phyloP scores from a whole-genome alignment of 352 stramenopile species.

The Hyaloperonospora brassicae region DNA sequence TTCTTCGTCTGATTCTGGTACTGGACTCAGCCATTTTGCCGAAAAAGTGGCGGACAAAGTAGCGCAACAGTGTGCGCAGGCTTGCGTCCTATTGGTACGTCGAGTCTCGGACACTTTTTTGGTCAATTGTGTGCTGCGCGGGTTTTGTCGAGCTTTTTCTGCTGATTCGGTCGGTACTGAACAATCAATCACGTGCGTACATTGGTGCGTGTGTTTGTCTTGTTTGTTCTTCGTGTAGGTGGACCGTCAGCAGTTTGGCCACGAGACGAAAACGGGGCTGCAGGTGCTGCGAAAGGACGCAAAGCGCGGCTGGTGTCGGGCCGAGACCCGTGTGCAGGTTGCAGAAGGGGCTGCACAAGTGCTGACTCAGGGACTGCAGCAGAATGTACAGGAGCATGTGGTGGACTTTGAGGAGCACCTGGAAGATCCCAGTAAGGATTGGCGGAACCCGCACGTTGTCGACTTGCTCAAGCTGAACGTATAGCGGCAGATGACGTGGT shows the following conservation, averaged over 20 bases:
- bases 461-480: slow-evolving; percentile 70
- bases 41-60: slow-evolving; percentile 67
- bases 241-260: slow-evolving; percentile 51
- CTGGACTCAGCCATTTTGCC: slow-evolving; percentile 39
- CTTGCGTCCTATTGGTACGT: slow-evolving; percentile 53
- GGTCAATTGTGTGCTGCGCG: too few species aligned
- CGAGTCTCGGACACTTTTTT: background rate
- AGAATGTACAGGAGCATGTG: slow-evolving; percentile 40
- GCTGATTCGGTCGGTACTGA: too few species aligned
- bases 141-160: too few species aligned
- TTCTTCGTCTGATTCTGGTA: slow-evolving; percentile 23
- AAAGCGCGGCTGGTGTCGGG: slow-evolving; percentile 64
- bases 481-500: slow-evolving; percentile 21
- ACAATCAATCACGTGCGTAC: too few species aligned
- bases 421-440: slow-evolving; percentile 64
- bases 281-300: slow-evolving; percentile 73
- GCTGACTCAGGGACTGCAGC: slow-evolving; percentile 40
- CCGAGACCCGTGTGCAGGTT: slow-evolving; percentile 56
- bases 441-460: slow-evolving; percentile 62
- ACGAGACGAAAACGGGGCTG: slow-evolving; percentile 41
- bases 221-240: slow-evolving; percentile 17
- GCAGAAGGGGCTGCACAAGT: slow-evolving; percentile 34
- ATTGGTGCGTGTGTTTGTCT: background rate
- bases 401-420: slow-evolving; percentile 77
- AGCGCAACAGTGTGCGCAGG: slow-evolving; percentile 53